Evolutionary conservation across 1,284 basidiomycete genomes (phyloP).

Genomic region (Phlebopus sp.): DNA sequence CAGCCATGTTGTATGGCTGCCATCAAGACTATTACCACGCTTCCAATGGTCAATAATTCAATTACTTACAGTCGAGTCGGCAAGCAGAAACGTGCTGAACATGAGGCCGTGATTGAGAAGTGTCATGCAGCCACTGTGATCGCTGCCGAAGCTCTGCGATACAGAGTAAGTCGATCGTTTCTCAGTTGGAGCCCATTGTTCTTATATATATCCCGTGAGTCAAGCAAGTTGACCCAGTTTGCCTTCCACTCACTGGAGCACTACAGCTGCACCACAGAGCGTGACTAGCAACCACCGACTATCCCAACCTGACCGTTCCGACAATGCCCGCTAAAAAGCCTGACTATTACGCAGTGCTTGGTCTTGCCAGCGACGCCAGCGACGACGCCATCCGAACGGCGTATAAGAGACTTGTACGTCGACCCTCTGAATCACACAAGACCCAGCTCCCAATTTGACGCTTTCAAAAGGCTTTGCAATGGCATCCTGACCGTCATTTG

Average conservation of each 20-base stretch:
- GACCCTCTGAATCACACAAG: neutral
- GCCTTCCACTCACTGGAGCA: conserved; percentile 11
- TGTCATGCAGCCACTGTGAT: conserved; percentile 24
- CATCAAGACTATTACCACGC: conserved; percentile 19
- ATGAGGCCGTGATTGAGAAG: conserved; percentile 28
- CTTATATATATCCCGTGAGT: conserved; percentile 30
- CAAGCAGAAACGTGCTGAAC: conserved; percentile 33
- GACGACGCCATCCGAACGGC: conserved; percentile 33
- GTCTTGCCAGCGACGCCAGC: conserved; percentile 28
- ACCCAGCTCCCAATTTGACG: conserved; percentile 8
- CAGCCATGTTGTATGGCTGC: conserved; percentile 8
- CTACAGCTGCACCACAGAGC: conserved; percentile 8
- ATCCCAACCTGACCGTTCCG: conserved; percentile 13
- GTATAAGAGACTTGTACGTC: conserved; percentile 34
- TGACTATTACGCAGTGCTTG: conserved; percentile 27
- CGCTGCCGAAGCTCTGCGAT: conserved; percentile 22
- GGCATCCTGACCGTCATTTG: conserved; percentile 54
- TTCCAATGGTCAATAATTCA: conserved; percentile 25
- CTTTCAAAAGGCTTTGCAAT: conserved; percentile 28
- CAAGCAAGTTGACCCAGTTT: conserved; percentile 8
- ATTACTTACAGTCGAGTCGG: conserved; percentile 26
- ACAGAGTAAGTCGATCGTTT: conserved; percentile 20
- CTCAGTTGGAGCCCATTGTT: conserved; percentile 20
- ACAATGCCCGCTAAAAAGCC: conserved; percentile 28
- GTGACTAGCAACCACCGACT: conserved; percentile 11